phyloP scores from a whole-genome alignment of 2,329 filamentous ascomycete species.

The Fusarium sp. region DNA sequence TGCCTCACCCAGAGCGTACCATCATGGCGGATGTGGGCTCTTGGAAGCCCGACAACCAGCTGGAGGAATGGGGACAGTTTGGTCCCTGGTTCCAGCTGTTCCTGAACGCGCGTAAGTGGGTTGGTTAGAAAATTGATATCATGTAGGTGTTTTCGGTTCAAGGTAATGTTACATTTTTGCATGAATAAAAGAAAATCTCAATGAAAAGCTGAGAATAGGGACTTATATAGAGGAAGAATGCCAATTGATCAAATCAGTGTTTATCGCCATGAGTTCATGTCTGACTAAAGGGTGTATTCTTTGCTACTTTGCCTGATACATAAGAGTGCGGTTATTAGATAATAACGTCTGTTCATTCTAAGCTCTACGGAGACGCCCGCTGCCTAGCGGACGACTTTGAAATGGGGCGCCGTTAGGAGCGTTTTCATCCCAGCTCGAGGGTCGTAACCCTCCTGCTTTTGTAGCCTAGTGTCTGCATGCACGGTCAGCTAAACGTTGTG shows the following conservation, averaged over 20 bases:
- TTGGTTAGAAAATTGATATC: slow-evolving; percentile 62
- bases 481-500: too few species aligned
- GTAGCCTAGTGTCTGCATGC: too few species aligned
- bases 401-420: too few species aligned
- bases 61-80: slow-evolving; percentile 80
- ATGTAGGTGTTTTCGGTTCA: slow-evolving; percentile 31
- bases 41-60: slow-evolving; percentile 71
- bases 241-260: background rate
- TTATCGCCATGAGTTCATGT: background rate
- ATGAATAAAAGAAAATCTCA: slow-evolving; percentile 8
- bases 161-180: slow-evolving; percentile 13
- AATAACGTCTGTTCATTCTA: background rate
- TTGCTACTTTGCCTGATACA: background rate
- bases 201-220: background rate
- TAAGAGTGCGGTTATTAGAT: too few species aligned
- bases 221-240: background rate
- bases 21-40: slow-evolving; percentile 83
- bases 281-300: background rate
- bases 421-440: too few species aligned
- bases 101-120: slow-evolving; percentile 88
- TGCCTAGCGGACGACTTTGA: too few species aligned
- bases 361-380: background rate
- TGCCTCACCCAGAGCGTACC: slow-evolving; percentile 95
- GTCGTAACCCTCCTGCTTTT: too few species aligned
- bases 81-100: slow-evolving; percentile 91